Evolutionary conservation across 2,329 filamentous ascomycete species (phyloP).

Genomic region (Cladosporium oxysporum): DNA sequence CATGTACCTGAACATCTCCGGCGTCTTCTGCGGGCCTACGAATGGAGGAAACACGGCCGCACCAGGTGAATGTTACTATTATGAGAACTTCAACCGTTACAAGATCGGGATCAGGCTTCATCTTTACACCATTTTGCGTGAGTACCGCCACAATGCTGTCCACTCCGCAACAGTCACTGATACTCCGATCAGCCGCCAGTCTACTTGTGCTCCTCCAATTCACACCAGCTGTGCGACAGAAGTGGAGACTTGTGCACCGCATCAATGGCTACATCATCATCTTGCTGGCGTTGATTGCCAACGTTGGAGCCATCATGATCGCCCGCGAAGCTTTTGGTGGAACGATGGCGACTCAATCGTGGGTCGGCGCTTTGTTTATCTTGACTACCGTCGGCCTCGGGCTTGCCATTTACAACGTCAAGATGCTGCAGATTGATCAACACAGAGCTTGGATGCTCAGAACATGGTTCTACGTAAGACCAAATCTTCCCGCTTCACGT

Average conservation of each 20-base stretch:
- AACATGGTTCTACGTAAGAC: conserved; percentile 30
- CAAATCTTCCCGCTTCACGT: too few relatives aligned
- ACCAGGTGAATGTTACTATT: conserved; percentile 51
- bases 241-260: conserved; percentile 57
- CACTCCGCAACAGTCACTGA: not conserved
- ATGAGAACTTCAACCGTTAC: conserved; percentile 37
- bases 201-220: conserved; percentile 47
- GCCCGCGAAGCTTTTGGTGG: conserved; percentile 57
- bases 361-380: conserved; percentile 48
- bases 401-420: conserved; percentile 59
- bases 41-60: conserved; percentile 28
- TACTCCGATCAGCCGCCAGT: conserved; percentile 30
- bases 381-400: conserved; percentile 47
- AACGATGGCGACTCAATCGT: conserved; percentile 51
- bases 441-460: conserved; percentile 66
- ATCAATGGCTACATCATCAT: conserved; percentile 61
- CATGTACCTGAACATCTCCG: conserved; percentile 51
- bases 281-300: conserved; percentile 49
- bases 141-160: not conserved
- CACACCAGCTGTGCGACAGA: conserved; percentile 48
- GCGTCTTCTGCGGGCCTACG: conserved; percentile 24
- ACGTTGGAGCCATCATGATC: conserved; percentile 57
- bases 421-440: conserved; percentile 62
- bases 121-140: conserved; percentile 41
- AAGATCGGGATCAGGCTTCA: conserved; percentile 47